Conservation (phyloP, 805 yeast genomes). For the Cephaloascus fragrans region DNA sequence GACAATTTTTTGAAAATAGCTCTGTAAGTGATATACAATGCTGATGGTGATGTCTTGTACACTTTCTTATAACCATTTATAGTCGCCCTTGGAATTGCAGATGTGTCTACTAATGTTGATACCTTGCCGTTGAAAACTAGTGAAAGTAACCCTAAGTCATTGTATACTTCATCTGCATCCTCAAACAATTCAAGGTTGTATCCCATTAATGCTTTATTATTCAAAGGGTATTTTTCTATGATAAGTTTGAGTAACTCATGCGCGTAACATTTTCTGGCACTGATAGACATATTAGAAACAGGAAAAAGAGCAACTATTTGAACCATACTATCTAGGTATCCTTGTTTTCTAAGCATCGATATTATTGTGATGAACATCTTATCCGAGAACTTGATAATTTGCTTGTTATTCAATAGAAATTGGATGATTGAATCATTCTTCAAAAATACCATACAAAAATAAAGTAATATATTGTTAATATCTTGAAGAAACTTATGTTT, state of each 20-base stretch:
- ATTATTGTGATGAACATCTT: neutral
- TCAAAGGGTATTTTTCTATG: neutral
- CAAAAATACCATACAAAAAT: neutral
- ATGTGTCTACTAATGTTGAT: neutral
- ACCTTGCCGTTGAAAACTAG: neutral
- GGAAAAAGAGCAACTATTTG: neutral
- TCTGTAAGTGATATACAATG: neutral
- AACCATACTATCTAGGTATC: neutral
- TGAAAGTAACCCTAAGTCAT: neutral
- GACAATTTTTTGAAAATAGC: neutral
- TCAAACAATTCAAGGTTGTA: neutral
- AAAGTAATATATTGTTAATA: neutral
- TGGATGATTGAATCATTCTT: neutral
- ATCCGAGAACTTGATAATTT: neutral
- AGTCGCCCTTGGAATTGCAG: neutral
- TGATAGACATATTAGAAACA: too few relatives aligned
- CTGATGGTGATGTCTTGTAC: neutral
- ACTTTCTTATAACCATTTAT: neutral
- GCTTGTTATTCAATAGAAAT: neutral
- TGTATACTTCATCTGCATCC: neutral
- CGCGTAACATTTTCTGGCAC: neutral
- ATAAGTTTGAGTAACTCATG: neutral
- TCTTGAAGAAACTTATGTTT: neutral
- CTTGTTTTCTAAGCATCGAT: neutral
- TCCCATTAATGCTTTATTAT: neutral